A percentile compares a stretch with the other conserved stretches of the same genome.
These are phyloP conservation scores for Delphinella strobiligena DNA, from an alignment of 2,329 filamentous ascomycete genomes.

Conservation along the genomic window DNA sequence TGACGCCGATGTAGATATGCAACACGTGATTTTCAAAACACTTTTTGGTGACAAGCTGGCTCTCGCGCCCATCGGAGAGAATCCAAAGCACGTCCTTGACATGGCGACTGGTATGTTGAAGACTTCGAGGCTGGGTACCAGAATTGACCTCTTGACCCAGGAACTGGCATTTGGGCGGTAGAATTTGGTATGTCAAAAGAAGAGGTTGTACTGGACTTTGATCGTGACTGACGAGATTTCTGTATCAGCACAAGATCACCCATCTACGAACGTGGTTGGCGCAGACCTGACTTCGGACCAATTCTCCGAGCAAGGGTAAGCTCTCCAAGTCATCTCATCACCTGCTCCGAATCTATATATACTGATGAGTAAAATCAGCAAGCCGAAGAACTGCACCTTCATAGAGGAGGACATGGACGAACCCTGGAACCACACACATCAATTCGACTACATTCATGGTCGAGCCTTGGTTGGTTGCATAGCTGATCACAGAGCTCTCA, in stretches of 20 bases:
- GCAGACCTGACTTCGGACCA: not conserved
- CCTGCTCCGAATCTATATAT: not conserved
- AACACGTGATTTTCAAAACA: constrained; percentile 24
- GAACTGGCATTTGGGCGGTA: constrained; percentile 8
- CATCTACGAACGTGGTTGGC: not conserved
- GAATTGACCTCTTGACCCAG: not conserved
- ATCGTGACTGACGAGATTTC: not conserved
- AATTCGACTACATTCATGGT: constrained; percentile 5
- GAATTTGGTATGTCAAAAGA: constrained; percentile 1
- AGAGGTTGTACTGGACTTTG: not conserved
- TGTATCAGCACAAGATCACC: not conserved
- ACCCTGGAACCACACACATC: constrained; percentile 10
- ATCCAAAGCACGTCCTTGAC: not conserved
- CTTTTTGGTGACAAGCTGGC: constrained; percentile 9
- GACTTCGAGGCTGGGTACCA: not conserved
- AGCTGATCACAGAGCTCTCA: not conserved
- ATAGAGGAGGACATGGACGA: constrained; percentile 20
- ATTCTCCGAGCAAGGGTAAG: not conserved
- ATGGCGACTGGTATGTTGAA: constrained; percentile 6
- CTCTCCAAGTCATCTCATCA: no score
- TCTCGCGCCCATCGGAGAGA: constrained; percentile 8
- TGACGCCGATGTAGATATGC: no score
- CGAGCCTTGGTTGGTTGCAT: not conserved
- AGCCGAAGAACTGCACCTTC: constrained; percentile 12
- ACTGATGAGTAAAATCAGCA: not conserved